A percentile compares a stretch with the other conserved stretches of the same genome.
Evolutionary conservation across 192 early-diverging fungal species (phyloP).

Genomic region (Backusella australiensis): DNA sequence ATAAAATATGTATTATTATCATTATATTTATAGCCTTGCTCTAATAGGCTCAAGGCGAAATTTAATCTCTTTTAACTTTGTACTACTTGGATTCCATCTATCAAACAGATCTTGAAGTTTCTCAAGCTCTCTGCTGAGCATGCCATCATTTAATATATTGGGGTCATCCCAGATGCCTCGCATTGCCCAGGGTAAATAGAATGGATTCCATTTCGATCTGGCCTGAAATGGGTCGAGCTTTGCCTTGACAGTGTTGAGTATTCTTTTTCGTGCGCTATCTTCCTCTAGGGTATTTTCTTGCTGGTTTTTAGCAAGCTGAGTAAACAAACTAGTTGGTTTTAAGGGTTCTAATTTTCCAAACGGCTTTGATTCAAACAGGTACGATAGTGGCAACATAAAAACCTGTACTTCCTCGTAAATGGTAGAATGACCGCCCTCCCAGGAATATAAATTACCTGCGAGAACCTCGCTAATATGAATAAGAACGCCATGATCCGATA

Average conservation of each 20-base stretch:
- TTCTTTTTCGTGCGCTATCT: not conserved
- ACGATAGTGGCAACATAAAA: conserved; percentile 61
- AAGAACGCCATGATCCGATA: conserved; percentile 84
- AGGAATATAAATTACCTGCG: conserved; percentile 83
- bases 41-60: conserved; percentile 88
- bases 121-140: conserved; percentile 63
- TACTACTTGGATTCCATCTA: conserved; percentile 76
- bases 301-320: not conserved
- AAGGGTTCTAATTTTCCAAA: conserved; percentile 17
- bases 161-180: conserved; percentile 76
- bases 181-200: conserved; percentile 91
- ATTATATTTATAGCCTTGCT: conserved; percentile 45
- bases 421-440: conserved; percentile 89
- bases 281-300: not conserved
- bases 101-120: conserved; percentile 68
- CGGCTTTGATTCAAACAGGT: conserved; percentile 50
- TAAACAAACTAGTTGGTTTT: not conserved
- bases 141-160: conserved; percentile 48
- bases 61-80: conserved; percentile 79
- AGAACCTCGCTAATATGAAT: conserved; percentile 85
- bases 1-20: too few species aligned
- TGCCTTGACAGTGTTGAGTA: conserved; percentile 6
- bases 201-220: conserved; percentile 78
- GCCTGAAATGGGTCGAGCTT: conserved; percentile 60
- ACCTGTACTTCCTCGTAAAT: conserved; percentile 90